Base-by-base conservation (phyloP, 2,329 filamentous ascomycete species). In the Stagonosporopsis rhizophila region DNA sequence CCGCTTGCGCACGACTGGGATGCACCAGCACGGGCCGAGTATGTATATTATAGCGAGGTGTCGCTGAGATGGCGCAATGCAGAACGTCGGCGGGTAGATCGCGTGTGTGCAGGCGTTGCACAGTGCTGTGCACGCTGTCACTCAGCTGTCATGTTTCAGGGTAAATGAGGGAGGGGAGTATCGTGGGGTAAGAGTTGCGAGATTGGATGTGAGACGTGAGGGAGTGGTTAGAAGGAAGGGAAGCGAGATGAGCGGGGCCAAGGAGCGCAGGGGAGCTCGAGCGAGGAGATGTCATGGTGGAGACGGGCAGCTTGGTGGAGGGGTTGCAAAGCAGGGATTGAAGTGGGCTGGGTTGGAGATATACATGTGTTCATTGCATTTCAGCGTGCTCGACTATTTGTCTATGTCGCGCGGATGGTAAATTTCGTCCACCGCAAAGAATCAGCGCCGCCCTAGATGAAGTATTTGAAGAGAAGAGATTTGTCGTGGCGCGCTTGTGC, bases 311-410 rank as follows among this genome's bases (percentile, higher is more conserved):
- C 30, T 32, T 32, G 30, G 14, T 32, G 30, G 30, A 32, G 11
- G 22, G 35, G 19, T 28, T 9, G 37, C 8, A 19, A n/a, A 17
- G 25, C 39, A 28, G 25, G 23, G 39, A n/a, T 17, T 17, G 15
- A 17, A 19, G 23, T 14, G 41, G 12, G n/a, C 14, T 20, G 17
- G 9, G 41, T 50, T 27, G 32, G 22, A 20, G 28, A n/a, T 50
- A 23, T 56, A 30, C 50, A 56, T 56, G 38, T 56, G 48, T 51
- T 56, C 44, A 45, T 52, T 56, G 53, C 47, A 56, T 52, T 56
- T 44, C 47, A 25, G 35, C 35, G 40, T 45, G 41, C 47, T 39
- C 30, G 37, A 49, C 52, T 44, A 23, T 44, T 28, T 56, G 35
- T 46, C 32, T 52, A 44, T 56, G 38, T 51, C 38, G 35, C 50